Evolutionary conservation across 257 asterid species (phyloP).

Genomic region (Verbena officinalis): DNA sequence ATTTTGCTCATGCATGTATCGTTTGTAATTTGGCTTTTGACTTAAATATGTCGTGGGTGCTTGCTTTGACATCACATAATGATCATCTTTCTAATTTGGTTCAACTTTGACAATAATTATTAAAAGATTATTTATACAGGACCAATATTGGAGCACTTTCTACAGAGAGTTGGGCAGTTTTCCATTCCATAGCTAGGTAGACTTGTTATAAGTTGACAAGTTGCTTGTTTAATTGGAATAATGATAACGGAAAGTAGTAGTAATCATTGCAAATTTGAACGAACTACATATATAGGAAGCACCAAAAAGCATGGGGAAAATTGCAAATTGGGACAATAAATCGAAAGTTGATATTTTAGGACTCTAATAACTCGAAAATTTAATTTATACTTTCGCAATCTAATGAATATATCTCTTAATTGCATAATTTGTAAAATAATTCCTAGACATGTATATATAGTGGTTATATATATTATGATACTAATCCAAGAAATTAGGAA

Average conservation of each 20-base stretch:
- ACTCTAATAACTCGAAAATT: too few relatives aligned
- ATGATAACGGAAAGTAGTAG: neutral
- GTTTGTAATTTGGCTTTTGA: neutral
- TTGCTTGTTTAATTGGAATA: neutral
- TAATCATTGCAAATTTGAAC: neutral
- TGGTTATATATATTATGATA: too few relatives aligned
- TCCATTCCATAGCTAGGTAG: neutral
- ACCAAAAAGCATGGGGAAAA: neutral
- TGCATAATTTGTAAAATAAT: too few relatives aligned
- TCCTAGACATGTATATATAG: too few relatives aligned
- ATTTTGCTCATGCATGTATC: too few relatives aligned
- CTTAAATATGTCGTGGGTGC: too few relatives aligned
- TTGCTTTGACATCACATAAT: neutral
- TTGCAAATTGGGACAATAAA: too few relatives aligned
- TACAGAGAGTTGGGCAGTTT: neutral
- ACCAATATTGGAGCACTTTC: neutral
- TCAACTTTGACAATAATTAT: neutral
- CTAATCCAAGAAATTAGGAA: too few relatives aligned
- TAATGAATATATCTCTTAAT: too few relatives aligned
- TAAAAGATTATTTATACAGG: neutral
- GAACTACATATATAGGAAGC: neutral
- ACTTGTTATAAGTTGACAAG: neutral
- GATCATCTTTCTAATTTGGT: neutral
- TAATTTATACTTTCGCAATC: too few relatives aligned
- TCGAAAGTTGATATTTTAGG: too few relatives aligned